A percentile compares a stretch with the other conserved stretches of the same genome.
phyloP scores from a whole-genome alignment of 805 yeast species.

The Kodamaea neixiangensis region DNA sequence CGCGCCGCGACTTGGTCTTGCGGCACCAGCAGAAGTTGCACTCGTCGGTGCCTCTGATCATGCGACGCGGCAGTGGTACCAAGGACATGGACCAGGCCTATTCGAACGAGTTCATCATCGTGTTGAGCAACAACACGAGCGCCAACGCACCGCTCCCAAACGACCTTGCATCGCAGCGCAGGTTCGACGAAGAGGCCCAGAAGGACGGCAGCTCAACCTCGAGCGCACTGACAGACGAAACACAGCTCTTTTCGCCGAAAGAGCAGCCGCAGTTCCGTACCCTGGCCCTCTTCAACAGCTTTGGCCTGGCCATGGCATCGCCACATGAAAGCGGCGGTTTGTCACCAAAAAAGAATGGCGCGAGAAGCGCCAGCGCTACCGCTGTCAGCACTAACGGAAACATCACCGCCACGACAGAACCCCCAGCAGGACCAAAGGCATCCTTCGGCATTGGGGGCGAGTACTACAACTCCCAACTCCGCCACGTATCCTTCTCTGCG shows the following conservation, averaged over 20 bases:
- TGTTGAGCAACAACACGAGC: constrained; percentile 51
- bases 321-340: neutral
- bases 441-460: constrained; percentile 9
- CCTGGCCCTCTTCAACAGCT: constrained; percentile 13
- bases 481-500: constrained; percentile 67
- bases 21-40: constrained; percentile 96
- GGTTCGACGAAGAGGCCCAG: neutral
- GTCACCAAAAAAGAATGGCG: constrained; percentile 5
- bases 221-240: constrained; percentile 8
- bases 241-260: constrained; percentile 8
- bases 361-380: neutral
- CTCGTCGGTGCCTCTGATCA: constrained; percentile 46
- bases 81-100: constrained; percentile 27
- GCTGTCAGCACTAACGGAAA: neutral
- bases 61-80: constrained; percentile 32
- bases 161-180: neutral
- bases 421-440: constrained; percentile 4
- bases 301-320: constrained; percentile 3
- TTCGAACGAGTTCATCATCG: constrained; percentile 51
- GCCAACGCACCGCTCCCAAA: constrained; percentile 48
- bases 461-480: constrained; percentile 17
- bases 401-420: neutral
- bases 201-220: constrained; percentile 7
- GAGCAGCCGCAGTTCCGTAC: constrained; percentile 17
- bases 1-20: constrained; percentile 81